These are phyloP conservation scores for Chrysanthemum seticuspe DNA, from an alignment of 129 eudicot species.

Conservation along the genomic window DNA sequence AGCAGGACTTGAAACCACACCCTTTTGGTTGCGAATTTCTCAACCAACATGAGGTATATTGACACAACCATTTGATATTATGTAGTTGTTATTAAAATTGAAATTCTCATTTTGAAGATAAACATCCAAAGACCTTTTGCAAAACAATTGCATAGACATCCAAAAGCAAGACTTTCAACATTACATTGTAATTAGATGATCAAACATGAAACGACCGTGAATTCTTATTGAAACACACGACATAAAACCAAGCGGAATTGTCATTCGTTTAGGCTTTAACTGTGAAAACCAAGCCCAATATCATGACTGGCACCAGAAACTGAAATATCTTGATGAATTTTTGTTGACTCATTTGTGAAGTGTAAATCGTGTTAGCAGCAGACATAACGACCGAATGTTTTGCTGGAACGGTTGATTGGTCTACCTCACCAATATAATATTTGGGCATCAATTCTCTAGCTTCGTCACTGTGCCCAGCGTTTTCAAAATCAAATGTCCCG, in stretches of 20 bases:
- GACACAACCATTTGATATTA: no score
- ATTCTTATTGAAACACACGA: no score
- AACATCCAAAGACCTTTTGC: no score
- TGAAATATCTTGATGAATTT: conserved; percentile 56
- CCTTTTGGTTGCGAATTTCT: no score
- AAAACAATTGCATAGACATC: no score
- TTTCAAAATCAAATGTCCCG: conserved; percentile 69
- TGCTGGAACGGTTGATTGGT: conserved; percentile 51
- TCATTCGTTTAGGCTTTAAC: conserved; percentile 63
- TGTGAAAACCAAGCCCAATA: conserved; percentile 52
- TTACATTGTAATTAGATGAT: no score
- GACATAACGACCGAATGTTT: conserved; percentile 46
- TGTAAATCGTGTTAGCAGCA: conserved; percentile 13
- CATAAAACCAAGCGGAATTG: neutral
- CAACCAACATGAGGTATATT: no score
- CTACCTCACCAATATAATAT: conserved; percentile 66
- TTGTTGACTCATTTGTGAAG: conserved; percentile 39
- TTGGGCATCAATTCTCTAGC: conserved; percentile 62
- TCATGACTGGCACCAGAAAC: conserved; percentile 59
- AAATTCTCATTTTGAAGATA: no score
- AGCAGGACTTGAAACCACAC: no score
- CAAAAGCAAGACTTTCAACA: no score
- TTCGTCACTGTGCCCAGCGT: conserved; percentile 69
- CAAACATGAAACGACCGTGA: no score
- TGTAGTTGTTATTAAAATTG: no score